These are phyloP conservation scores for Coemansia sp. DNA, from an alignment of 192 early-diverging fungal species.

Conservation along the genomic window DNA sequence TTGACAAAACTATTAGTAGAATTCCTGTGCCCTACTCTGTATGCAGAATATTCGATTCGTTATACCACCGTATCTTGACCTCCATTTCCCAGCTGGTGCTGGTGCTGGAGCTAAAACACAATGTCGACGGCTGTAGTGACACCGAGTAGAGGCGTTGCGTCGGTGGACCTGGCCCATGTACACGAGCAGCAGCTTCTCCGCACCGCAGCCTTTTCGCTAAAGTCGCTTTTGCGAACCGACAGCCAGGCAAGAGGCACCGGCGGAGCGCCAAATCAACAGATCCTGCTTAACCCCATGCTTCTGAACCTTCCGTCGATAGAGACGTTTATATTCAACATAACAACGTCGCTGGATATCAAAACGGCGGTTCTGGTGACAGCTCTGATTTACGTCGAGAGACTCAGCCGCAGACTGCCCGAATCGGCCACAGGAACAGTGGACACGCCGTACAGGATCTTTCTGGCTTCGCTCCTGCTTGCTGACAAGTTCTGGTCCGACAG, in stretches of 20 bases:
- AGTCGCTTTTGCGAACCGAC: constrained; percentile 34
- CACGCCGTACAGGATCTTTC: constrained; percentile 71
- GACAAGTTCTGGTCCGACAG: constrained; percentile 65
- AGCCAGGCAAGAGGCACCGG: background rate
- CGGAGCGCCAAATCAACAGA: background rate
- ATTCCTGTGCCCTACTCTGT: background rate
- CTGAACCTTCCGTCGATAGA: constrained; percentile 38
- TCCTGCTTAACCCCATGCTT: constrained; percentile 8
- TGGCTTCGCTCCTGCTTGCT: constrained; percentile 67
- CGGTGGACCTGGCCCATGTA: constrained; percentile 13
- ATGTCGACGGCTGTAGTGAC: constrained; percentile 20
- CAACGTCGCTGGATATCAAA: constrained; percentile 28
- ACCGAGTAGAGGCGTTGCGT: constrained; percentile 4
- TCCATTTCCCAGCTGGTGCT: background rate
- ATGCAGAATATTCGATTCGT: background rate
- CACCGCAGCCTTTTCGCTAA: constrained; percentile 39
- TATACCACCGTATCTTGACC: background rate
- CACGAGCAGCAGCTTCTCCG: constrained; percentile 30
- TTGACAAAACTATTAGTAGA: background rate
- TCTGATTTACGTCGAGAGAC: constrained; percentile 69
- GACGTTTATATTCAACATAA: constrained; percentile 38
- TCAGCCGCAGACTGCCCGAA: constrained; percentile 61
- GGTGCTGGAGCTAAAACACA: background rate
- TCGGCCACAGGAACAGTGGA: constrained; percentile 66
- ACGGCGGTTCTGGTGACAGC: constrained; percentile 58